Evolutionary conservation across 768 basidiomycete species (phyloP).

Genomic region (Asterophora lycoperdoides): DNA sequence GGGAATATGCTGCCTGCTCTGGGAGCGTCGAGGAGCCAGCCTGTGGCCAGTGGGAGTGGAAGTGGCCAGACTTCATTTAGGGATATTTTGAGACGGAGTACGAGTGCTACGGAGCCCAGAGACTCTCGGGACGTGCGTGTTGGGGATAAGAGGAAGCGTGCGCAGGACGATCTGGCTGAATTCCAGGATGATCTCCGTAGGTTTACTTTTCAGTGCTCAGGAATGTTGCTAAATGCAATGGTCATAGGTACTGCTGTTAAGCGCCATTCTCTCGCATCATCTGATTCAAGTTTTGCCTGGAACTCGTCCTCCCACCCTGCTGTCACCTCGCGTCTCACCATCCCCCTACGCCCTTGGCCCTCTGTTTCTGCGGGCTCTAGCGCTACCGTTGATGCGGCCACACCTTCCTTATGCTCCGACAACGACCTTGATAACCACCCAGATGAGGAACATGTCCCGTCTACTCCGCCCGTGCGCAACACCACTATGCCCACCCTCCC

Average conservation of each 20-base stretch:
- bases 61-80: neutral
- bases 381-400: constrained; percentile 37
- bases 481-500: neutral
- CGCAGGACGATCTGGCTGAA: constrained; percentile 21
- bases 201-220: constrained; percentile 13
- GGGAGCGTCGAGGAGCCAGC: constrained; percentile 1
- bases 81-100: neutral
- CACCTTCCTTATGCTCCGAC: constrained; percentile 74
- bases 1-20: constrained; percentile 15
- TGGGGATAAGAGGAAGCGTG: constrained; percentile 36
- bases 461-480: constrained; percentile 41
- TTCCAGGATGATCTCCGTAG: constrained; percentile 30
- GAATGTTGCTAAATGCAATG: constrained; percentile 1
- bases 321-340: constrained; percentile 12
- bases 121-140: constrained; percentile 1
- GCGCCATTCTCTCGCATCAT: constrained; percentile 32
- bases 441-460: constrained; percentile 46
- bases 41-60: neutral
- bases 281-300: constrained; percentile 24
- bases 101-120: neutral
- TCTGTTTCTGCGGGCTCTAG: constrained; percentile 19
- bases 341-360: constrained; percentile 9
- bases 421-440: constrained; percentile 50
- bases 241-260: constrained; percentile 27
- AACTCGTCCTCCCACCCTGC: constrained; percentile 17